Evolutionary conservation across 345 rosid species (phyloP).

Genomic region (Turritis glabra): DNA sequence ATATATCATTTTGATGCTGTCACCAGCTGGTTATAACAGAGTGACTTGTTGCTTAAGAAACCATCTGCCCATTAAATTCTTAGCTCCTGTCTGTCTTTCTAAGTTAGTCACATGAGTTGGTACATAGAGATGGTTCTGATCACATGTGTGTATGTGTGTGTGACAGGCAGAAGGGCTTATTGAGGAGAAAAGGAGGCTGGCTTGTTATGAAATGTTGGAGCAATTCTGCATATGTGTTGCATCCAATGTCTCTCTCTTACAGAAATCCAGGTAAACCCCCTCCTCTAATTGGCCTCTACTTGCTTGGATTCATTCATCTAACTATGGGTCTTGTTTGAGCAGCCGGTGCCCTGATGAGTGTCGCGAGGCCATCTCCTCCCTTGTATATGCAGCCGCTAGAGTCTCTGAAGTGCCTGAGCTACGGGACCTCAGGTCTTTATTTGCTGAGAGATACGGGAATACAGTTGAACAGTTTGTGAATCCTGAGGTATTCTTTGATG

Average conservation of each 20-base stretch:
- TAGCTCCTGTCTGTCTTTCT: background rate
- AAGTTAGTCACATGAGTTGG: background rate
- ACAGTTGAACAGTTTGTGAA: slow-evolving; percentile 50
- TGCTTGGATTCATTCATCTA: background rate
- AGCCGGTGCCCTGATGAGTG: slow-evolving; percentile 89
- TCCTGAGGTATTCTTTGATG: slow-evolving; percentile 51
- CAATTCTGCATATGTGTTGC: slow-evolving; percentile 53
- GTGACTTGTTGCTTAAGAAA: slow-evolving; percentile 26
- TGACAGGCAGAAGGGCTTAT: slow-evolving; percentile 78
- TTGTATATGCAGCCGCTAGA: slow-evolving; percentile 86
- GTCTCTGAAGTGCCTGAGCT: slow-evolving; percentile 81
- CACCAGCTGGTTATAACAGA: slow-evolving; percentile 28
- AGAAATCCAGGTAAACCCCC: slow-evolving; percentile 55
- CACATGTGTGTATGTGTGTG: background rate
- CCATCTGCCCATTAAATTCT: background rate
- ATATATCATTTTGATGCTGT: background rate
- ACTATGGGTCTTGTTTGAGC: background rate
- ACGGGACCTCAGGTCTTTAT: slow-evolving; percentile 61
- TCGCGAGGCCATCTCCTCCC: slow-evolving; percentile 67
- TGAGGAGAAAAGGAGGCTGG: slow-evolving; percentile 59
- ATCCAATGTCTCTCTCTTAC: slow-evolving; percentile 54
- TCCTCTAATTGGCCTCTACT: background rate
- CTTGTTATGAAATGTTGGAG: slow-evolving; percentile 58
- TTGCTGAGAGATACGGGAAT: slow-evolving; percentile 62
- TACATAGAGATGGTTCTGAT: background rate